Evolutionary conservation across 805 yeast species (phyloP), one percentile per base, ranked within the genome.

Genomic region (Sungouiella thailandica): DNA sequence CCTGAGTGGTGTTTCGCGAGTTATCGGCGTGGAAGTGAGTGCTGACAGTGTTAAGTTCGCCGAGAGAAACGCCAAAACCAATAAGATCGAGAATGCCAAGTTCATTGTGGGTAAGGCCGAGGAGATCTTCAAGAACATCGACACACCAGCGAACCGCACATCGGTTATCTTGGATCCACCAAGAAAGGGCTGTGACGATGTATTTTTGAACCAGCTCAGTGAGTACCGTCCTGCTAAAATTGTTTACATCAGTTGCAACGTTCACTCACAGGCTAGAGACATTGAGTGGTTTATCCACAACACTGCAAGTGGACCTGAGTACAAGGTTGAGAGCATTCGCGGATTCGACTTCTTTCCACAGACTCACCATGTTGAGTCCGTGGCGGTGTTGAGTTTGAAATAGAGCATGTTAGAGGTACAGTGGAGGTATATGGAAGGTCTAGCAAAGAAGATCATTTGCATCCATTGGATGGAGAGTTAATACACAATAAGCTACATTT

Each of bases 261-360:
- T 93, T 31, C 97, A 90, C 62, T 86, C 96, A 13, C 98, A 93
- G 60, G 97, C 97, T 4, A 70, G 97, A 49, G 98, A 93, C 57
- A 56, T 93, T 29, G 90, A 86, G 46, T 88, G 78, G 67, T 84
- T 93, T 52, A 57, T 89, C 36, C 74, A 72, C 41, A 70, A 78
- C 23, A 80, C 90, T 7, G 69, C 62, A 23, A 66, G 76, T 44
- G 93, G 93, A 4, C 47, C 55, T 6, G 52, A 70, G 25, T 93
- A 87, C 63, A 64, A 62, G 37, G 73, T 93, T 29, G 95, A 86
- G 46, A 81, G 90, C 46, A 69, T 93, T 16, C 78, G 87, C 52
- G 98, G 98, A 1, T 93, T 93, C 57, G 98, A 93, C 59, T 90
- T 93, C 64, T 93, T 93, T 68, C 96, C 96, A 3, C 95, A 87